Evolutionary conservation across 108 stramenopile species (phyloP).

Genomic region (Skeletonema marinoi): DNA sequence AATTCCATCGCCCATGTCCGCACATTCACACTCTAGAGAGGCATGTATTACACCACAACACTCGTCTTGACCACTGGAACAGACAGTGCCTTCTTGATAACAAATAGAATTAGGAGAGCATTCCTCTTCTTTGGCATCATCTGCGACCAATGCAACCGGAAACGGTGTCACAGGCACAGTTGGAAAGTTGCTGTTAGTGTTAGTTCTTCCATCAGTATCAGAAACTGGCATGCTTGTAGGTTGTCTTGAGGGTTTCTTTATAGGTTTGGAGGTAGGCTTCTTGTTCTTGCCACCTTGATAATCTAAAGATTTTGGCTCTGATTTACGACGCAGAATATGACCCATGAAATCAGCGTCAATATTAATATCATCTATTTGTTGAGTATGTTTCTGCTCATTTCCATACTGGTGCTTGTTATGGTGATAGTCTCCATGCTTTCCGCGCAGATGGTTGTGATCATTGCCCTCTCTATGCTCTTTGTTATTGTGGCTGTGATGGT

Average conservation of each 20-base stretch:
- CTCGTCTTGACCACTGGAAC: background rate
- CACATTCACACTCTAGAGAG: background rate
- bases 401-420: background rate
- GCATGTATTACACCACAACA: background rate
- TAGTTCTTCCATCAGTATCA: background rate
- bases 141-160: background rate
- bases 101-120: background rate
- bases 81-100: background rate
- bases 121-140: background rate
- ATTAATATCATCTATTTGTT: background rate
- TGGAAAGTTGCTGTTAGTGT: background rate
- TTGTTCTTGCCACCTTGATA: background rate
- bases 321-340: background rate
- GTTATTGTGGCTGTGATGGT: background rate
- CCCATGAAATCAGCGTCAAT: background rate
- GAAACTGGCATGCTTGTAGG: background rate
- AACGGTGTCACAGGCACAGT: background rate
- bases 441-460: background rate
- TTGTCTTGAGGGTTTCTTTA: background rate
- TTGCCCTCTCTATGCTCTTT: background rate
- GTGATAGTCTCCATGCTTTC: background rate
- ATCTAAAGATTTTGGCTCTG: background rate
- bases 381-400: background rate
- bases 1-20: background rate
- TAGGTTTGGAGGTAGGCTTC: background rate